phyloP scores from a whole-genome alignment of 495 filamentous ascomycete species.

The Pyronema omphalodes region DNA sequence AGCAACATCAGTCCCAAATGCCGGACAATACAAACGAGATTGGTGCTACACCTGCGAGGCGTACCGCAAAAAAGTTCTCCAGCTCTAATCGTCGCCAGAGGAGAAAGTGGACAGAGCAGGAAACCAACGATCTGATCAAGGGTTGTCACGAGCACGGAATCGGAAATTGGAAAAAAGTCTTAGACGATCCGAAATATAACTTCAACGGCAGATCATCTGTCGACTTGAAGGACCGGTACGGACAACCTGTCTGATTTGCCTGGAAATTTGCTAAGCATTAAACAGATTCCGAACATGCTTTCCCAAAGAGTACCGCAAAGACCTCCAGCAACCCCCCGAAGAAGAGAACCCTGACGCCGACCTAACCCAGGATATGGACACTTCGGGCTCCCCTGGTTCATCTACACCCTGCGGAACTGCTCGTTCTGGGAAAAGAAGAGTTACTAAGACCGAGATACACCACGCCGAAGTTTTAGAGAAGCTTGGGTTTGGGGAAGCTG shows the following conservation, averaged over 20 bases:
- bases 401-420: background rate
- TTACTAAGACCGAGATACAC: constrained; percentile 21
- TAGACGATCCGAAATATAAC: constrained; percentile 39
- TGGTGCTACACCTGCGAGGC: constrained; percentile 9
- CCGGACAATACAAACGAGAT: constrained; percentile 6
- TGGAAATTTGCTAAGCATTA: background rate
- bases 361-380: background rate
- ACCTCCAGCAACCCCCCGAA: background rate
- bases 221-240: constrained; percentile 48
- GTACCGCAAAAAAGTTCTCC: background rate
- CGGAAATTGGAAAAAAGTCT: constrained; percentile 54
- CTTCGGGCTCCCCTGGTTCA: background rate
- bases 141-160: constrained; percentile 40
- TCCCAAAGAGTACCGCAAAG: constrained; percentile 19
- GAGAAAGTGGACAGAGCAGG: constrained; percentile 47
- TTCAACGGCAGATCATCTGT: constrained; percentile 46
- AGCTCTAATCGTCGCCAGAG: constrained; percentile 15
- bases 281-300: constrained; percentile 24
- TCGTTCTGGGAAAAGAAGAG: background rate
- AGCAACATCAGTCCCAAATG: constrained; percentile 4
- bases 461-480: constrained; percentile 22
- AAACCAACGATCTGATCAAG: constrained; percentile 43
- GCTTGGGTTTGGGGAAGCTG: constrained; percentile 12
- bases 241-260: background rate
- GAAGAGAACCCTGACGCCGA: background rate